Percentiles rank a stretch among this genome's conserved stretches.
Evolutionary conservation across 192 early-diverging fungal genomes (phyloP).

Genomic region (Chytriomyces confervae): DNA sequence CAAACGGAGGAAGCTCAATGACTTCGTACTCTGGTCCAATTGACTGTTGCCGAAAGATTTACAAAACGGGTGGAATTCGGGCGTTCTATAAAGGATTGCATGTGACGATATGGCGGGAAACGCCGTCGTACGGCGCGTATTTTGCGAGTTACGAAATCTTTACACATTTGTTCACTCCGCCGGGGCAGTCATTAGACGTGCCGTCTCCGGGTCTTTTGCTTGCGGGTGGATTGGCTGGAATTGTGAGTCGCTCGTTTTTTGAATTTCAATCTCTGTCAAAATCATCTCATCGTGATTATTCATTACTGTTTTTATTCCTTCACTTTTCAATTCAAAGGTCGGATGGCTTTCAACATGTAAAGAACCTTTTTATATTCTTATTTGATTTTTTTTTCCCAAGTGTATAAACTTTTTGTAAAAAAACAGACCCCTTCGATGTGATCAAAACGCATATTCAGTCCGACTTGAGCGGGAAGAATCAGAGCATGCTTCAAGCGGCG

Average conservation of each 20-base stretch:
- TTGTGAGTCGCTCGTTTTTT: conserved; percentile 20
- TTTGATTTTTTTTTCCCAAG: no score
- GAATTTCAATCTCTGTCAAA: not conserved
- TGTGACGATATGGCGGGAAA: conserved; percentile 53
- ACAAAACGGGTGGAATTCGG: conserved; percentile 38
- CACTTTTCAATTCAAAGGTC: not conserved
- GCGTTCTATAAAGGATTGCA: conserved; percentile 47
- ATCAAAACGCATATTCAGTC: conserved; percentile 59
- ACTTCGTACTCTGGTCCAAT: conserved; percentile 44
- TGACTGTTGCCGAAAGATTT: conserved; percentile 50
- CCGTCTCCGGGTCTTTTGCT: conserved; percentile 47
- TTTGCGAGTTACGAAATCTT: conserved; percentile 59
- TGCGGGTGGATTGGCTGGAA: conserved; percentile 58
- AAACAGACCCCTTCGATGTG: conserved; percentile 53
- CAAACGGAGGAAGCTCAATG: not conserved
- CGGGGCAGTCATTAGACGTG: conserved; percentile 32
- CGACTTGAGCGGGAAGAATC: conserved; percentile 11
- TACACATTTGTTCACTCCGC: conserved; percentile 38
- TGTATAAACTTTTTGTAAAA: no score
- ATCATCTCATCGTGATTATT: no score
- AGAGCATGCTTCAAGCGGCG: conserved; percentile 22
- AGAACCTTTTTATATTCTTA: no score
- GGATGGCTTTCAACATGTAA: conserved; percentile 50
- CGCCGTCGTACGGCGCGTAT: conserved; percentile 56
- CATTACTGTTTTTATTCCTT: no score